Evolutionary conservation across 108 stramenopile genomes (phyloP).

Genomic region (Aurantiochytrium sp.): DNA sequence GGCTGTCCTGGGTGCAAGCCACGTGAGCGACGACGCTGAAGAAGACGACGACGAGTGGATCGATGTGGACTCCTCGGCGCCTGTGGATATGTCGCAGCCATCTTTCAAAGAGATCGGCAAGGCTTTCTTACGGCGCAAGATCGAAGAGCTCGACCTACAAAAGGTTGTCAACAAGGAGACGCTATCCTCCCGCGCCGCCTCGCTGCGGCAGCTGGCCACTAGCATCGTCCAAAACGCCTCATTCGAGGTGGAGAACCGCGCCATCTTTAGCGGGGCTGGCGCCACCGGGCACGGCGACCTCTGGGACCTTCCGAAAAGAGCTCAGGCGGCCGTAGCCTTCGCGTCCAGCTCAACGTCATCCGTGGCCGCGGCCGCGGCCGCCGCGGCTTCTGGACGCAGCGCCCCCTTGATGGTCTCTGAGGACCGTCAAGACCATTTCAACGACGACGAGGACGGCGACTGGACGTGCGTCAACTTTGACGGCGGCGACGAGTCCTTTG

Average conservation of each 20-base stretch:
- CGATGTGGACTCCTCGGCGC: not conserved
- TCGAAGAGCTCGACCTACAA: not conserved
- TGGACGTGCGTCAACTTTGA: conserved; percentile 26
- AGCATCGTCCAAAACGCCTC: not conserved
- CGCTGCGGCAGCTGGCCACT: not conserved
- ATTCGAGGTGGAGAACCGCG: not conserved
- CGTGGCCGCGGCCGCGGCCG: not conserved
- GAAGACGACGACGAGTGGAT: conserved; percentile 6
- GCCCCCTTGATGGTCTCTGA: no score
- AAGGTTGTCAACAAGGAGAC: conserved; percentile 21
- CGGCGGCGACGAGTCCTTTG: not conserved
- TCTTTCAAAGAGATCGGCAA: not conserved
- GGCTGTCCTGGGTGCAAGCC: no score
- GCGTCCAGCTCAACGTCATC: not conserved
- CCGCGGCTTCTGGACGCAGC: not conserved
- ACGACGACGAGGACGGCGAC: not conserved
- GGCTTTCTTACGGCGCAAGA: not conserved
- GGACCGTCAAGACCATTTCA: no score
- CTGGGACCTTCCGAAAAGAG: not conserved
- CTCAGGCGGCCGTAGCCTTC: not conserved
- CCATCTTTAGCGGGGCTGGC: not conserved
- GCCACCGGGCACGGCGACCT: not conserved
- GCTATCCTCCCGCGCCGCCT: not conserved
- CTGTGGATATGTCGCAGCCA: not conserved
- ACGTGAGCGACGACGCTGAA: not conserved